Base-by-base conservation (phyloP, 2,329 filamentous ascomycete species). In the Penicillium sp. region DNA sequence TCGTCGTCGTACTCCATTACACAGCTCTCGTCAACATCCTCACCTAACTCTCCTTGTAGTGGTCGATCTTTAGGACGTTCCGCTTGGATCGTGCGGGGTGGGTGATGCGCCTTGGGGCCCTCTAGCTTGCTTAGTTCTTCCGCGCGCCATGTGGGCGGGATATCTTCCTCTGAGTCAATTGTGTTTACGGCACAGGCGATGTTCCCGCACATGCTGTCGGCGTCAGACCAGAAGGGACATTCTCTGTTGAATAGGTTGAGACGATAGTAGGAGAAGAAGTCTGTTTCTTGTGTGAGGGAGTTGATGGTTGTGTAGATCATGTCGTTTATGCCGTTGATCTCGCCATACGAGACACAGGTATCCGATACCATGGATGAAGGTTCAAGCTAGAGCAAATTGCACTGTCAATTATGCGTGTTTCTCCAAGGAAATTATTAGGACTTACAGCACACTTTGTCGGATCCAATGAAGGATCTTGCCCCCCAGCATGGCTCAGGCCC, bases 181-280 rank as follows among this genome's bases (percentile, higher is more conserved):
- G 93, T 97, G 70, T 94, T 91, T 16, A 99, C 94, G 10, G 93
- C 90, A 71, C 94, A 99, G 18, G 92, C 94, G 64, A 96, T 91
- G 75, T 99, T 99, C 61, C 92, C 94, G 74, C 94, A 99, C 82
- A 97, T 90, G 72, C 90, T 90, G 74, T 89, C 88, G 58, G 91
- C 87, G 72, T 99, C 94, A 69, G 87, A 84, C 93, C 94, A 99
- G 72, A 97, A 99, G 0, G 94, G 94, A 69, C 94, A 99, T 75
- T 84, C 85, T 74, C 94, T 96, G 74, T 95, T 89, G 75, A 91
- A 99, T 18, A 99, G 82, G 72, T 97, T 97, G 42, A 99, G 79
- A 54, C 94, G 88, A 78, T 97, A 99, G 75, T 97, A 91, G 49
- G 93, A 93, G 76, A 99, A 99, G 82, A 97, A 99, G 75, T 99